A percentile compares a stretch with the other conserved stretches of the same genome.
These are phyloP conservation scores for Sporisorium scitamineum DNA, from an alignment of 1,284 basidiomycete genomes.

Conservation along the genomic window DNA sequence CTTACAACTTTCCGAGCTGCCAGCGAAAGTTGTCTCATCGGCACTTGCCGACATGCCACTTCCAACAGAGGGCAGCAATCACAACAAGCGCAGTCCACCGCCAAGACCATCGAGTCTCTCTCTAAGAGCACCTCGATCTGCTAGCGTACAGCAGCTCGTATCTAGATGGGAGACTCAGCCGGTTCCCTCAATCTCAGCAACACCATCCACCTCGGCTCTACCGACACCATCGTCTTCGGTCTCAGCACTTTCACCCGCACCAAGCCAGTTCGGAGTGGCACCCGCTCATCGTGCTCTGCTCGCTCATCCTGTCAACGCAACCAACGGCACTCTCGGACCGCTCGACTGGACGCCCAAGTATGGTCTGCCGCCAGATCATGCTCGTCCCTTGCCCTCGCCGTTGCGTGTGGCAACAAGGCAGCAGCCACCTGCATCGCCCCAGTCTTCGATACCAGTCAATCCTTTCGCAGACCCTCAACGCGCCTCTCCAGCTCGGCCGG, in stretches of 20 bases:
- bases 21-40: slow-evolving; percentile 1
- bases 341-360: slow-evolving; percentile 52
- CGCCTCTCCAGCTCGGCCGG: not conserved
- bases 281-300: slow-evolving; percentile 13
- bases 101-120: slow-evolving; percentile 34
- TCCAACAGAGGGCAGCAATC: not conserved
- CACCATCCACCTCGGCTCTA: not conserved
- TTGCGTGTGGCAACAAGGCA: not conserved
- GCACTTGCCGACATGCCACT: slow-evolving; percentile 20
- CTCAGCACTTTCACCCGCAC: not conserved
- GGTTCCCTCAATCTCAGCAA: not conserved
- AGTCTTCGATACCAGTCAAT: not conserved
- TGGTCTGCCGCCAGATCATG: slow-evolving; percentile 19
- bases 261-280: not conserved
- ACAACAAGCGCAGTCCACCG: slow-evolving; percentile 5
- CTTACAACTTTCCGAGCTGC: slow-evolving; percentile 7
- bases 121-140: slow-evolving; percentile 22
- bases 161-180: slow-evolving; percentile 36
- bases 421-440: not conserved
- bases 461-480: slow-evolving; percentile 5
- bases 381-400: slow-evolving; percentile 2
- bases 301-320: slow-evolving; percentile 26
- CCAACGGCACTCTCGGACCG: slow-evolving; percentile 39
- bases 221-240: not conserved
- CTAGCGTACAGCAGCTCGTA: slow-evolving; percentile 44